phyloP scores from a whole-genome alignment of 208 protist species.

The Wallacemonas sp. region DNA sequence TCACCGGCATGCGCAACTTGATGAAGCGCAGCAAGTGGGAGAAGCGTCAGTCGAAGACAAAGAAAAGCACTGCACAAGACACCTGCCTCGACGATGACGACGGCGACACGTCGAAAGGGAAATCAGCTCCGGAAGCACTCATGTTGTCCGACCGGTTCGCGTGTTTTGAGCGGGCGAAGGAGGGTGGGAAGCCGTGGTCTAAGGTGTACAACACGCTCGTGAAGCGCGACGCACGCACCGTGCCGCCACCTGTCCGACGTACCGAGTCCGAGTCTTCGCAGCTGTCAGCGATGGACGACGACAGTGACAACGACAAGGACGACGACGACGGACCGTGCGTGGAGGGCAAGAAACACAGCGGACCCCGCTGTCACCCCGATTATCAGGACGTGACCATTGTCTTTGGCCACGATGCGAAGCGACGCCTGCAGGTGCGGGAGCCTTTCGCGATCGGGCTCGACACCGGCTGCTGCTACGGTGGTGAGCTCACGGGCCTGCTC shows the following conservation, averaged over 20 bases:
- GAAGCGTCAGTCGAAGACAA: neutral
- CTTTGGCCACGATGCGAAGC: conserved; percentile 82
- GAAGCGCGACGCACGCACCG: conserved; percentile 4
- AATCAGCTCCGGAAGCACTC: conserved; percentile 11
- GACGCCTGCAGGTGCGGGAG: conserved; percentile 50
- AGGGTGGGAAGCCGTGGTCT: conserved; percentile 40
- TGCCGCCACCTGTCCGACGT: neutral
- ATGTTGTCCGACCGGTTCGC: conserved; percentile 28
- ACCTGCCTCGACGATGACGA: neutral
- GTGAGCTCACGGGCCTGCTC: conserved; percentile 49
- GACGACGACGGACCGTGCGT: neutral
- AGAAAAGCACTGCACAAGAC: conserved; percentile 1
- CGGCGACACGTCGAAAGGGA: neutral
- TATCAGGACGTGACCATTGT: conserved; percentile 29
- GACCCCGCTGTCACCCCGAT: neutral
- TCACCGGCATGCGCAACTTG: conserved; percentile 63
- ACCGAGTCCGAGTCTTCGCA: no score
- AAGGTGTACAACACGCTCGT: conserved; percentile 38
- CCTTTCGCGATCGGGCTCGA: conserved; percentile 72
- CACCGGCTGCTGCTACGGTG: conserved; percentile 66
- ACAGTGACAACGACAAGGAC: neutral
- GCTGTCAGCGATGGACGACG: neutral
- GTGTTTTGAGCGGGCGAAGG: conserved; percentile 23
- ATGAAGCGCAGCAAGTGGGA: conserved; percentile 9
- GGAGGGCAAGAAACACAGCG: neutral